A percentile compares a stretch with the other conserved stretches of the same genome.
Conservation (phyloP, 768 basidiomycete species). For the Tubosaeta sp. region DNA sequence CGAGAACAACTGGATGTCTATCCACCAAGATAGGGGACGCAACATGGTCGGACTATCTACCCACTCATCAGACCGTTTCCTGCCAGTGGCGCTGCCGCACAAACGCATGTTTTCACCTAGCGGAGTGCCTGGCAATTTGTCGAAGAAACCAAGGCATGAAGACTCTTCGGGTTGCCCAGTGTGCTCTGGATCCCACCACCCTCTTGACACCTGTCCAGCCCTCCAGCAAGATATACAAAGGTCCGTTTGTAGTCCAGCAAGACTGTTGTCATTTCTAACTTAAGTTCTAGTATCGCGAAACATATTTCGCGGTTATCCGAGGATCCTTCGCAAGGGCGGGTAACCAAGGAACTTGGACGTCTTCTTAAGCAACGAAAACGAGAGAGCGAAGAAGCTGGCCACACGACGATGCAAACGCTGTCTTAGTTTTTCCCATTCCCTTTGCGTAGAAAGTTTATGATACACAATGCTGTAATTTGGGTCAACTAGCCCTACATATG, state of each 20-base stretch:
- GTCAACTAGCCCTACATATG: neutral
- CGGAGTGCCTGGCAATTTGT: slow-evolving; percentile 17
- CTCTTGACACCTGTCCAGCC: slow-evolving; percentile 52
- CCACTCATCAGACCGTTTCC: neutral
- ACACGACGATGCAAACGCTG: slow-evolving; percentile 3
- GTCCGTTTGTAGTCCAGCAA: slow-evolving; percentile 31
- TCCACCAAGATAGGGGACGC: neutral
- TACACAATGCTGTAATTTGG: slow-evolving; percentile 15
- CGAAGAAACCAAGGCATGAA: slow-evolving; percentile 38
- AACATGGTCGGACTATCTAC: neutral
- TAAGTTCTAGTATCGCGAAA: slow-evolving; percentile 34
- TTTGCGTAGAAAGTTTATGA: neutral
- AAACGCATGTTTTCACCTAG: slow-evolving; percentile 37
- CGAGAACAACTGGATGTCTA: neutral
- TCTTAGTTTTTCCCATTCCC: neutral
- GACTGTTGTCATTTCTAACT: slow-evolving; percentile 3
- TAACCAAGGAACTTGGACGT: slow-evolving; percentile 37
- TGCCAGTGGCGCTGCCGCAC: slow-evolving; percentile 17
- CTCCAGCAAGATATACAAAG: slow-evolving; percentile 50
- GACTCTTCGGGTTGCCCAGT: slow-evolving; percentile 38
- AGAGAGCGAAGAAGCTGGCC: slow-evolving; percentile 5
- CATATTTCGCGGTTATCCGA: slow-evolving; percentile 43
- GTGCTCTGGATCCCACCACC: slow-evolving; percentile 45
- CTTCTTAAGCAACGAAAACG: slow-evolving; percentile 35
- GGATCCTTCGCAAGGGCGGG: slow-evolving; percentile 33